Evolutionary conservation across 2,329 filamentous ascomycete species (phyloP).

Genomic region (Diplodia intermedia): DNA sequence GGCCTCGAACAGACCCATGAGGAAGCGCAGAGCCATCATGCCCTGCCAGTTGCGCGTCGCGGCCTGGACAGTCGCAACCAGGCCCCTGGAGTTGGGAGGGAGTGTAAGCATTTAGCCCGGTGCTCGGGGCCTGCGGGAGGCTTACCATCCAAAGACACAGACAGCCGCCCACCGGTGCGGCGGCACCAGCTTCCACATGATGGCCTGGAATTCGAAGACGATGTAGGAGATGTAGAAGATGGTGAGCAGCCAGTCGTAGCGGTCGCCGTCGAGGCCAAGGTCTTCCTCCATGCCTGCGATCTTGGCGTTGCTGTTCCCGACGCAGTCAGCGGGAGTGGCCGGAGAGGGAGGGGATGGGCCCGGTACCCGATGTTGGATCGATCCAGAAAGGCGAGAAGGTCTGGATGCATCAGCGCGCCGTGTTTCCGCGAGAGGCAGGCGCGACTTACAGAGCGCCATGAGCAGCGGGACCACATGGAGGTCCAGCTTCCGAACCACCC

Average conservation of each 20-base stretch:
- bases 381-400: constrained; percentile 47
- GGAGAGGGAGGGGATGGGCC: neutral
- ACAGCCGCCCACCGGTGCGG: constrained; percentile 48
- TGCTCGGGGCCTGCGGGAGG: neutral
- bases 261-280: constrained; percentile 39
- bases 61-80: constrained; percentile 45
- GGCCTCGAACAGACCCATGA: constrained; percentile 53
- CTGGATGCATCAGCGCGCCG: constrained; percentile 8
- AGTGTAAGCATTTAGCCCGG: neutral
- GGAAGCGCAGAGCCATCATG: constrained; percentile 46
- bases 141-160: constrained; percentile 45
- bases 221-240: constrained; percentile 51
- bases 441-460: constrained; percentile 38
- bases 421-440: neutral
- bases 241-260: constrained; percentile 47
- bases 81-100: constrained; percentile 34
- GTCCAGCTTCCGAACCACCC: constrained; percentile 44
- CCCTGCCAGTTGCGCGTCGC: constrained; percentile 42
- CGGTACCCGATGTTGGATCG: constrained; percentile 49
- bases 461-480: constrained; percentile 44
- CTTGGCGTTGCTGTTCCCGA: constrained; percentile 44
- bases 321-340: constrained; percentile 22
- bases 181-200: constrained; percentile 49
- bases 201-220: constrained; percentile 44
- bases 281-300: constrained; percentile 51